These are phyloP conservation scores for Pyrenophora tritici-repentis DNA, from an alignment of 2,329 filamentous ascomycete genomes.

Conservation along the genomic window DNA sequence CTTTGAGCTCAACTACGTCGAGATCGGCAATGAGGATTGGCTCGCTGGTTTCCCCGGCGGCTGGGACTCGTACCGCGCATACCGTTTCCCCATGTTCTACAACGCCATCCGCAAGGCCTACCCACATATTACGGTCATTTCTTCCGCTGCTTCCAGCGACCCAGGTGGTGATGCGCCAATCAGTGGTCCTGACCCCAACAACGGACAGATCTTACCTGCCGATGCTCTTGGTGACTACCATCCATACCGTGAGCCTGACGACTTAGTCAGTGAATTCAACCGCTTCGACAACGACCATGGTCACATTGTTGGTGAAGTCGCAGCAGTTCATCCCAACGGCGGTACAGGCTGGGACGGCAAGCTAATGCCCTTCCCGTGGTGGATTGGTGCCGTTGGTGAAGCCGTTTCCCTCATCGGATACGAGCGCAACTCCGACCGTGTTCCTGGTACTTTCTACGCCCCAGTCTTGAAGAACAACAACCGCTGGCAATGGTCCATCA, in stretches of 20 bases:
- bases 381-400: conserved; percentile 66
- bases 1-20: conserved; percentile 46
- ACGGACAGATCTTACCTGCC: conserved; percentile 27
- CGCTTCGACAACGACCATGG: conserved; percentile 50
- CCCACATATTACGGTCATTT: conserved; percentile 44
- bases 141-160: conserved; percentile 38
- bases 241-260: conserved; percentile 51
- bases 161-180: conserved; percentile 38
- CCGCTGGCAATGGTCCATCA: conserved; percentile 45
- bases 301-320: conserved; percentile 45
- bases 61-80: conserved; percentile 36
- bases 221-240: conserved; percentile 48
- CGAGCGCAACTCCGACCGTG: conserved; percentile 66
- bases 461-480: conserved; percentile 44
- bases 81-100: conserved; percentile 43
- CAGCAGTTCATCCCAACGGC: conserved; percentile 40
- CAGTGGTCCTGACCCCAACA: conserved; percentile 39
- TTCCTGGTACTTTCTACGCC: conserved; percentile 55
- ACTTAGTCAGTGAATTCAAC: conserved; percentile 50
- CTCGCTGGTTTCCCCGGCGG: conserved; percentile 39
- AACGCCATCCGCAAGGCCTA: conserved; percentile 43
- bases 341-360: conserved; percentile 33
- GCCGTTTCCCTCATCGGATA: conserved; percentile 68
- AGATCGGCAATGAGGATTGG: conserved; percentile 49
- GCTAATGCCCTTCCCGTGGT: conserved; percentile 36